Percentiles rank a stretch among this genome's conserved stretches.
Evolutionary conservation across 2,329 filamentous ascomycete species (phyloP).

Genomic region (Talaromyces islandicus): DNA sequence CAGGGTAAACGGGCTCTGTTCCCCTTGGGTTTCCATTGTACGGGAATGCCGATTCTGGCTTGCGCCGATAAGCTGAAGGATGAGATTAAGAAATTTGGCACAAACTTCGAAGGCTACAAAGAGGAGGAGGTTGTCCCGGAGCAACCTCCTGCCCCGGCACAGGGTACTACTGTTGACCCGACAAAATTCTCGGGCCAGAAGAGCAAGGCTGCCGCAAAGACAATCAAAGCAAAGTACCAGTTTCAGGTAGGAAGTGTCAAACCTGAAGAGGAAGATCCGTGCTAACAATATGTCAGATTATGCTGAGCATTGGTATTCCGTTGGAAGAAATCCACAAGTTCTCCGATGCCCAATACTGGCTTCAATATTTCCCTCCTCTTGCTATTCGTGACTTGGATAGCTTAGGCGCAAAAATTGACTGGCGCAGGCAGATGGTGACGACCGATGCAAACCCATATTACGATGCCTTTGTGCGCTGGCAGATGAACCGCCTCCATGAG

Average conservation of each 20-base stretch:
- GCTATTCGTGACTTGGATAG: slow-evolving; percentile 71
- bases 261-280: background rate
- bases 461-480: slow-evolving; percentile 92
- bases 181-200: slow-evolving; percentile 92
- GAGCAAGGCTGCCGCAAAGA: slow-evolving; percentile 84
- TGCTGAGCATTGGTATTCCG: slow-evolving; percentile 84
- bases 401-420: slow-evolving; percentile 84
- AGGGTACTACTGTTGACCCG: slow-evolving; percentile 68
- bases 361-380: slow-evolving; percentile 82
- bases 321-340: slow-evolving; percentile 88
- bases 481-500: slow-evolving; percentile 88
- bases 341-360: slow-evolving; percentile 85
- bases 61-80: slow-evolving; percentile 90
- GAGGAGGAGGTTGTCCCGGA: slow-evolving; percentile 52
- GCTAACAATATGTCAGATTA: slow-evolving; percentile 54
- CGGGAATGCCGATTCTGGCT: slow-evolving; percentile 96
- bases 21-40: slow-evolving; percentile 92
- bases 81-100: slow-evolving; percentile 83
- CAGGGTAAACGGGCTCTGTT: slow-evolving; percentile 81
- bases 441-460: slow-evolving; percentile 97
- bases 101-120: slow-evolving; percentile 73
- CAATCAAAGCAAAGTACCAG: slow-evolving; percentile 90
- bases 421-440: slow-evolving; percentile 86
- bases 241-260: slow-evolving; percentile 46
- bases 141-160: slow-evolving; percentile 55